Base-by-base conservation (phyloP, 257 asterid genomes). In the Jacaranda mimosifolia region DNA sequence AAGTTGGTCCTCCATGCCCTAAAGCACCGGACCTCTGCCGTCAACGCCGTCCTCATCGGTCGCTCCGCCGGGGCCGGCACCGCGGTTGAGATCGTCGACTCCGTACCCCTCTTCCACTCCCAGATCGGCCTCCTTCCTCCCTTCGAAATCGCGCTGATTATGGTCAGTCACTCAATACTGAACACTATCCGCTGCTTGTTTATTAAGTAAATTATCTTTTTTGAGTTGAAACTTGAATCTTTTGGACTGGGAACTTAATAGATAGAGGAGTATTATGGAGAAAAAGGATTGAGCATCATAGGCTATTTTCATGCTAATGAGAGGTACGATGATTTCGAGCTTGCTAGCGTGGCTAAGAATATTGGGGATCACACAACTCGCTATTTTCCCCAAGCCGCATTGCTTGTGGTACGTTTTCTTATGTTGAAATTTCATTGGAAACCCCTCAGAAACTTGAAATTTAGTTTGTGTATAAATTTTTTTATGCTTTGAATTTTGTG, bases 261-360 rank as follows among this genome's bases (percentile, higher is more conserved):
- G 99, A 87, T 96, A 42, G 99, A 96, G 84, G 99, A 93, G 87
- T 93, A 91, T 66, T 91, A 83, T 67, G 86, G 65, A 19, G 97
- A 86, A 4, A 93, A 91, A 77, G 99, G 94, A 53, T 79, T 93
- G 91, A 87, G 87, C 74, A 80, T 96, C 63, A 96, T 93, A 70
- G 99, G 99, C 9, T 96, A 96, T 69, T 96, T 93, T 80, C 99
- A 96, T 69, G 99, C 97, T 40, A 96, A 96, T 73, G 99, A 93
- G 87, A 87, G 97, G 74, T 89, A 80, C 63, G 96, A 90, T 74
- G 99, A 96, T 83, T 81, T 69, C 17, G 99, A 93, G 88, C 88
- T 93, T 18, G 86, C 91, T 13, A 57, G 75, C 76, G 92, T 93
- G 53, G 91, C 97, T 9, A 96, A 91, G 91, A 91, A 96, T 84